Evolutionary conservation across 495 filamentous ascomycete species (phyloP), one percentile per base, ranked within the genome.

Genomic region (Bombardia bombarda): DNA sequence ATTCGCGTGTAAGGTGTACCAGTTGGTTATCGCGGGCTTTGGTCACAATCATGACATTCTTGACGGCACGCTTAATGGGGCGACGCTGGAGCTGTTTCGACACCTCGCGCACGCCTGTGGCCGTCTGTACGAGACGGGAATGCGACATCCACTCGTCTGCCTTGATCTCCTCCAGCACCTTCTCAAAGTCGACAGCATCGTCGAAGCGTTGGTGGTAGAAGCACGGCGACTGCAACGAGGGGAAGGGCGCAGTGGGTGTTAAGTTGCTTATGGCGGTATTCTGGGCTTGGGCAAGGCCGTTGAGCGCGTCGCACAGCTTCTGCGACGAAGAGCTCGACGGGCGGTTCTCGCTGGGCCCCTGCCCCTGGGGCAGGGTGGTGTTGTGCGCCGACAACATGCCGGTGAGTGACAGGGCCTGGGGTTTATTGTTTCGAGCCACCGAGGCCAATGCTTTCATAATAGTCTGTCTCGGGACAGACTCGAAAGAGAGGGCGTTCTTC

Each of bases 201-300:
- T 95, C 92, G 57, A 98, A 97, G 31, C 88, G 77, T 63, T 90
- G 83, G 63, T 98, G 92, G 73, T 95, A 97, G 65, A 90, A 97
- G 65, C 93, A 97, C 0, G 92, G 92, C 28, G 87, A 93, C 56
- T 90, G 83, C 19, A 96, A 66, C 4, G 75, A 69, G 14, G 77
- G 70, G 47, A 86, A 76, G 22, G 82, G 75, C 2, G 82, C 79
- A 21, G 76, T 72, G 7, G 81, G 77, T 0, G 78, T 75, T 44
- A 58, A 60, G 51, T 48, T 38, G 13, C 21, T 58, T 33, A 39
- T 60, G 36, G 66, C 68, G 32, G 61, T 59, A 25, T 47, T 49
- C 22, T 60, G 57, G 7, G 55, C 50, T 19, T 68, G 57, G 52
- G 78, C 75, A 22, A 85, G 60, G 49, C 73, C 81, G 30, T 78